Evolutionary conservation across 2,329 filamentous ascomycete species (phyloP), one percentile per base, ranked within the genome.

Genomic region (Decorospora gaudefroyi): DNA sequence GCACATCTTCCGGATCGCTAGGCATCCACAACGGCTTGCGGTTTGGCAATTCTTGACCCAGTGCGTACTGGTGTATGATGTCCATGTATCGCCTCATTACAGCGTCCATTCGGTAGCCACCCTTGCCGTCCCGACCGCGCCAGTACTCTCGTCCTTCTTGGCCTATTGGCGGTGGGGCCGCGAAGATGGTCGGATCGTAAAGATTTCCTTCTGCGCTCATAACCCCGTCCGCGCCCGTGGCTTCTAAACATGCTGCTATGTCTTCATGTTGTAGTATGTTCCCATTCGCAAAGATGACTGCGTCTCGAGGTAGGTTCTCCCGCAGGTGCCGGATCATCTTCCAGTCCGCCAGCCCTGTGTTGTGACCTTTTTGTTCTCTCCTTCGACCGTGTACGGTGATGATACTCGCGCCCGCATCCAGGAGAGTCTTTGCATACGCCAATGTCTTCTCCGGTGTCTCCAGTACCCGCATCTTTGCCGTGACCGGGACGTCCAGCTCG

Each of bases 181-280:
- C 83, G 64, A 99, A 99, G 29, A 99, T 86, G 2, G 83, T 84
- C 0, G 93, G 93, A 65, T 99, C 90, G 63, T 90, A 92, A 0
- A 99, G 78, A 65, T 96, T 96, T 0, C 90, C 93, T 72, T 99
- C 93, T 4, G 93, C 93, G 56, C 87, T 92, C 93, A 99, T 97
- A 37, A 99, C 83, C 12, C 81, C 93, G 68, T 99, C 93, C 1
- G 86, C 92, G 1, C 91, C 90, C 1, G 93, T 99, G 4, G 79
- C 88, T 35, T 84, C 81, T 13, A 99, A 74, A 63, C 92, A 97
- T 13, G 74, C 75, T 36, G 86, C 80, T 8, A 99, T 76, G 66
- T 99, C 92, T 0, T 78, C 84, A 46, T 86, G 79, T 67, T 88
- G 86, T 46, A 99, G 74, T 23, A 96, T 86, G 64, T 99, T 99